Evolutionary conservation across 2,329 filamentous ascomycete species (phyloP), one percentile per base, ranked within the genome.

Genomic region (Penicillium frequentans): DNA sequence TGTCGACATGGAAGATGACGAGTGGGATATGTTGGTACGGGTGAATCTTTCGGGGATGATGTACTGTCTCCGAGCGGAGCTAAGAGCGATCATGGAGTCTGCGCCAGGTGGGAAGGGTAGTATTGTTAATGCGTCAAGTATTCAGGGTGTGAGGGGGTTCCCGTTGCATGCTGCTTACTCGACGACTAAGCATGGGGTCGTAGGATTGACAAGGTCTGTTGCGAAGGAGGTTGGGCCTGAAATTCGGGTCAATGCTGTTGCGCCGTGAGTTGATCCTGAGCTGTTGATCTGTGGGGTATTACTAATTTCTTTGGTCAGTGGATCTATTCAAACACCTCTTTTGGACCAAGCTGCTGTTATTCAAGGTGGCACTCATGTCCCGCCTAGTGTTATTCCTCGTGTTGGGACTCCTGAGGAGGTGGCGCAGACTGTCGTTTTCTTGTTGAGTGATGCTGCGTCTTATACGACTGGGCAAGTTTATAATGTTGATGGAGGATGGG

Each of bases 81-180:
- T 85, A 11, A 71, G 68, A 14, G 72, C 75, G 23, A 77, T 83
- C 54, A 62, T 61, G 14, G 68, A 37, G 2, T 55, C 52, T 43
- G 53, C 24, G 3, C 31, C 31, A 16, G 0, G 58, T 2, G 61
- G 63, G 1, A 59, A 45, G 29, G 83, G 83, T 8, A 84, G 83
- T 57, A 85, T 87, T 64, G 84, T 87, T 53, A 86, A 84, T 65
- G 74, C 77, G 13, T 64, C 75, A 7, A 78, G 75, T 56, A 69
- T 73, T 11, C 75, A 76, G 10, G 81, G 80, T 0, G 52, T 79
- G 2, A 65, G 65, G 8, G 78, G 76, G 0, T 63, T 69, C 61
- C 55, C 62, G 42, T 60, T 65, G 46, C 64, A 67, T 63, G 67
- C 66, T 7, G 67, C 68, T 8, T 76, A 76, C 63, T 67, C 61